phyloP scores from a whole-genome alignment of 768 basidiomycete genomes.

The Boletus vinaceobasis region DNA sequence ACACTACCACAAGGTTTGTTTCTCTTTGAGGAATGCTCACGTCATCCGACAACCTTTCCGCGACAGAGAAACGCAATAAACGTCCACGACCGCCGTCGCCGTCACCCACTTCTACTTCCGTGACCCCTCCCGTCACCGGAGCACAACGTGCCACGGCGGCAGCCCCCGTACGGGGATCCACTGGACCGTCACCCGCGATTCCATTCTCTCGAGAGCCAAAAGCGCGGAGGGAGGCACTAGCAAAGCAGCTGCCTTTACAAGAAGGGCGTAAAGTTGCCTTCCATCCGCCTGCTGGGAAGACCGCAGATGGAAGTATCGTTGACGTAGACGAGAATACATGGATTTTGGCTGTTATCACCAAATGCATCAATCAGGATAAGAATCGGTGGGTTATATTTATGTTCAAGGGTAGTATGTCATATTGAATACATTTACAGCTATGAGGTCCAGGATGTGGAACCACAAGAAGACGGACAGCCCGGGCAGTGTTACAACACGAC shows the following conservation, averaged over 20 bases:
- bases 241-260: constrained; percentile 63
- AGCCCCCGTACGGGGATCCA: constrained; percentile 46
- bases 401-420: neutral
- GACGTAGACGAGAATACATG: constrained; percentile 53
- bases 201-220: constrained; percentile 66
- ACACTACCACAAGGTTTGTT: constrained; percentile 49
- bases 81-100: constrained; percentile 73
- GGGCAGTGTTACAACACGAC: constrained; percentile 69
- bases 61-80: constrained; percentile 70
- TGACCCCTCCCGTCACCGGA: constrained; percentile 25
- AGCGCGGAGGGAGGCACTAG: constrained; percentile 57
- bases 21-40: neutral
- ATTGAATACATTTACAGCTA: constrained; percentile 45
- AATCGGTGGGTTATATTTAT: constrained; percentile 44
- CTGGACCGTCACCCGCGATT: constrained; percentile 48
- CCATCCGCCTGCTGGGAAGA: constrained; percentile 62
- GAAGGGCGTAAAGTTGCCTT: constrained; percentile 80
- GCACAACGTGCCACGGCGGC: constrained; percentile 13
- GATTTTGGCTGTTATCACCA: constrained; percentile 77
- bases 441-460: constrained; percentile 83
- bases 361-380: constrained; percentile 68
- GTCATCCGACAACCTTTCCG: neutral
- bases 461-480: constrained; percentile 75
- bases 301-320: constrained; percentile 45
- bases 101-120: constrained; percentile 48